Conservation (phyloP, 23 red algal genomes). For the Cyanidiococcus yangmingshanensis region DNA sequence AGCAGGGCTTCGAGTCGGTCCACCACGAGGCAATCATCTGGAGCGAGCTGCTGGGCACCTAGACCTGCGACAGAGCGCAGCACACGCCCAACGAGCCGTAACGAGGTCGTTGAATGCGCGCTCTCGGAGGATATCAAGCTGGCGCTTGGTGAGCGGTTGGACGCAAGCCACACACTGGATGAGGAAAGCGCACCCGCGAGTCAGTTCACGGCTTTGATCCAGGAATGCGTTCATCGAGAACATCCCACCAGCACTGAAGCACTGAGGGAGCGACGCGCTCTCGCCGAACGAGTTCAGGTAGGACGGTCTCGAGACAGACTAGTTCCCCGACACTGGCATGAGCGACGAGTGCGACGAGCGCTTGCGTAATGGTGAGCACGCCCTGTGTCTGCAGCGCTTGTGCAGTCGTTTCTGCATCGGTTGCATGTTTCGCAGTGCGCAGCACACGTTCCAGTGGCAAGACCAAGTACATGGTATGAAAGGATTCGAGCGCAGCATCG, state of each 20-base stretch:
- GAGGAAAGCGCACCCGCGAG: conserved; percentile 38
- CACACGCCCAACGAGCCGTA: conserved; percentile 36
- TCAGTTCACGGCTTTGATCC: conserved; percentile 25
- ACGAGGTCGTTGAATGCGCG: conserved; percentile 29
- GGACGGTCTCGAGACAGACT: conserved; percentile 41
- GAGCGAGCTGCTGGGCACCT: neutral
- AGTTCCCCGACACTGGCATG: conserved; percentile 58
- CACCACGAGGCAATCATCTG: neutral
- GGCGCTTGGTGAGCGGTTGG: conserved; percentile 21
- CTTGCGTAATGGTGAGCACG: conserved; percentile 33
- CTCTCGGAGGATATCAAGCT: conserved; percentile 20
- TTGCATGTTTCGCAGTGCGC: neutral
- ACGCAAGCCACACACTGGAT: conserved; percentile 36
- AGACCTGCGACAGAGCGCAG: conserved; percentile 32
- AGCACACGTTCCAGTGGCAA: neutral
- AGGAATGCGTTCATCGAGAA: conserved; percentile 49
- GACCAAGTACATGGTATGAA: conserved; percentile 33
- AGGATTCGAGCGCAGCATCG: conserved; percentile 40
- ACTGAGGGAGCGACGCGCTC: conserved; percentile 31
- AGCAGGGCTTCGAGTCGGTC: conserved; percentile 19
- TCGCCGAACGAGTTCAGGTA: conserved; percentile 24
- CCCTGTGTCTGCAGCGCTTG: conserved; percentile 26
- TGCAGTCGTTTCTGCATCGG: neutral
- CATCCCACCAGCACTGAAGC: conserved; percentile 53
- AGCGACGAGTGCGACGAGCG: conserved; percentile 40